Evolutionary conservation across 495 filamentous ascomycete species (phyloP), one percentile per base, ranked within the genome.

Genomic region (Gamarada debralockiae): DNA sequence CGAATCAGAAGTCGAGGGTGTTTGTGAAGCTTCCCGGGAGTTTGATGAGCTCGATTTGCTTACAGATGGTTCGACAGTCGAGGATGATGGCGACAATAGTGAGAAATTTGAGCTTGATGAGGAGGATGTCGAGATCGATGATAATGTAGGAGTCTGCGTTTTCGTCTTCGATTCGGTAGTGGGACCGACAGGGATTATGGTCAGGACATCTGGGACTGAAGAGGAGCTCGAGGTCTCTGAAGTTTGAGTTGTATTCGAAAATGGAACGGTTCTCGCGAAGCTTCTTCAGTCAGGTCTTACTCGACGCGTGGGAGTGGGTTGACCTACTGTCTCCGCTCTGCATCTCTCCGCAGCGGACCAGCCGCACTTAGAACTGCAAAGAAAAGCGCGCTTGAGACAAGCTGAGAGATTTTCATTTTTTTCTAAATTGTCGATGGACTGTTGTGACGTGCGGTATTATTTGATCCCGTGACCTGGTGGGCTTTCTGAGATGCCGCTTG

Each of bases 301-400:
- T 37, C 31, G 13, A 15, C 33, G 3, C 14, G 10, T 37, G 18
- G 47, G 10, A 20, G 33, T 17, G 24, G 45, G 8, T 15, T 13
- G 31, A 31, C 60, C 38, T 49, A 63, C 60, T 31, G 31, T 52
- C 27, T 57, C 33, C 22, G n/a, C 34, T 29, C 9, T 14, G 14
- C 25, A 48, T 50, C 47, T 36, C 50, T 52, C 24, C 52, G 42
- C 3, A 63, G 31, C 39, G 56, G 60, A 29, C 60, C 60, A 12
- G 60, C 60, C 48, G 52, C 45, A 34, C 18, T 52, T 8, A 59
- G 25, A 31, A 38, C 43, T n/a, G 56, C 44, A 34, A 59, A 36
- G 14, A 51, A 50, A 33, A 56, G 13, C 7, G 21, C 33, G 7
- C 48, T 31, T 22, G 39, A 42, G 12, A 59, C 14, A 12, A 57